Percentiles rank a stretch among this genome's conserved stretches.
Conservation (phyloP, 345 rosid genomes). For the sweet orange (Citrus sinensis) region DVS_A1.0 CM039163.1:50873001-50873500, state of each 20-base stretch:
- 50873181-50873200: background rate
- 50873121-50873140: slow-evolving; percentile 94
- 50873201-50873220: background rate
- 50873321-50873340: slow-evolving; percentile 95
- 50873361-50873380: background rate
- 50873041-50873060: slow-evolving; percentile 99
- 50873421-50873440: background rate
- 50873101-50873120: slow-evolving; percentile 93
- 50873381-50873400: background rate
- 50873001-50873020: slow-evolving; percentile 9
- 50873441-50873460: background rate
- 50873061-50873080: slow-evolving; percentile 99
- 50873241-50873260: slow-evolving; percentile 1
- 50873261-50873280: slow-evolving; percentile 85
- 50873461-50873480: slow-evolving; percentile 2
- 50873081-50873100: slow-evolving; percentile 94
- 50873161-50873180: background rate
- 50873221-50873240: slow-evolving; percentile 4
- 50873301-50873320: slow-evolving; percentile 86
- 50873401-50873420: slow-evolving; percentile 9
- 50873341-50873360: slow-evolving; percentile 80
- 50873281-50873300: slow-evolving; percentile 91
- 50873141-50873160: slow-evolving; percentile 57
- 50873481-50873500: too few species aligned
- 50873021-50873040: slow-evolving; percentile 79